A percentile compares a stretch with the other conserved stretches of the same genome.
phyloP scores from a whole-genome alignment of 768 basidiomycete species.

The Butyriboletus loyo region DNA sequence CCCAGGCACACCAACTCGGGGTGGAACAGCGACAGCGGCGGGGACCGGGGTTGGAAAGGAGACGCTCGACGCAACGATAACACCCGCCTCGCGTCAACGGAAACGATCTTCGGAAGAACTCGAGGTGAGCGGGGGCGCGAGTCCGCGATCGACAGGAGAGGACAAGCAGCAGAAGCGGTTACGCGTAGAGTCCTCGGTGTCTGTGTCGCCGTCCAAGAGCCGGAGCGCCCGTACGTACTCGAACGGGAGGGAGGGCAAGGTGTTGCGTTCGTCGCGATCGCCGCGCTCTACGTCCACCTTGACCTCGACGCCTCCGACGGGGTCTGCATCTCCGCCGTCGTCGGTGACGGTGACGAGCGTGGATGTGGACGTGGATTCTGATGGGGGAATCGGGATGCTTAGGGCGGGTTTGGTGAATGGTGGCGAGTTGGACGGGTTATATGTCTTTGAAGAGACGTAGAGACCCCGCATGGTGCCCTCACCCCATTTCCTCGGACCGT shows the following conservation, averaged over 20 bases:
- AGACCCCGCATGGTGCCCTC: not conserved
- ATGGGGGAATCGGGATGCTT: constrained; percentile 18
- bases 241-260: not conserved
- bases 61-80: not conserved
- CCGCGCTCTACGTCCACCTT: constrained; percentile 8
- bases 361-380: constrained; percentile 16
- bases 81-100: constrained; percentile 28
- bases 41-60: not conserved
- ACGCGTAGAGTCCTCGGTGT: constrained; percentile 20
- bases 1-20: constrained; percentile 1
- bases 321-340: constrained; percentile 20
- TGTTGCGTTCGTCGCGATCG: constrained; percentile 1
- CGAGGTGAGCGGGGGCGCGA: constrained; percentile 20
- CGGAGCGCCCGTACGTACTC: not conserved
- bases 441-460: constrained; percentile 29
- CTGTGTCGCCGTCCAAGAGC: constrained; percentile 6
- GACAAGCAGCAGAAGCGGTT: constrained; percentile 29
- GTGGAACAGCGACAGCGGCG: not conserved
- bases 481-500: not conserved
- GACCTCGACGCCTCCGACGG: constrained; percentile 2
- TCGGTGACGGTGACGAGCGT: constrained; percentile 20
- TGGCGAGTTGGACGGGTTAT: constrained; percentile 31
- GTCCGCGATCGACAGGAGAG: constrained; percentile 9
- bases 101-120: constrained; percentile 54
- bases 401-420: constrained; percentile 30